Base-by-base conservation (phyloP, 495 filamentous ascomycete genomes). In the Xylaria venustula region DNA sequence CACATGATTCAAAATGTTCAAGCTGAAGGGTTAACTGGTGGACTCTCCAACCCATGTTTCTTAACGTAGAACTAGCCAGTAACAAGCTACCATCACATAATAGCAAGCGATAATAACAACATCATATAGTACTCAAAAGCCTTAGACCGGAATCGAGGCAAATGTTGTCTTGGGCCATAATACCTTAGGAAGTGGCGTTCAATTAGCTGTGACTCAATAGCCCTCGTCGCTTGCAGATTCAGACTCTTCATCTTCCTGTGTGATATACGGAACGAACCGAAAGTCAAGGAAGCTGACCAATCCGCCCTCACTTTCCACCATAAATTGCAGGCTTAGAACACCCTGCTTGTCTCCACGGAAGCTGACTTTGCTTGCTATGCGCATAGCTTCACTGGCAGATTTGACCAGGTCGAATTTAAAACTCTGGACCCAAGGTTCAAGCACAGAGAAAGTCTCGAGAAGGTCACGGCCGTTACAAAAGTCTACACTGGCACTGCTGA, bases 321-420 rank as follows among this genome's bases (percentile, higher is more conserved):
- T 95, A 65, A 98, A 96, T 73, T 98, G 94, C 68, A 98, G 77
- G 72, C 91, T 97, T 61, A 98, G 73, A 15, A 98, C 93, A 0
- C 94, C 94, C 71, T 92, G 88, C 11, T 82, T 78, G 77, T 98
- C 94, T 6, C 90, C 86, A 6, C 94, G 80, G 59, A 98, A 84
- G 69, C 92, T 96, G 23, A 97, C 93, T 73, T 97, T 98, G 56
- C 82, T 90, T 22, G 94, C 92, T 45, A 91, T 84, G 30, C 85
- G 86, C 95, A 98, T 97, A 3, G 94, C 94, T 37, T 91, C 85
- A 34, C 81, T 81, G 1, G 93, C 92, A 44, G 88, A 86, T 67
- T 89, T 90, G 62, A 98, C 77, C n/a, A 93, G 80, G 2, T 84
- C 79, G 73, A 97, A 97, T 49, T 90, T 89, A 76, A 93, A 98